Percentiles rank a stretch among this genome's conserved stretches.
Evolutionary conservation across 805 yeast genomes (phyloP).

Genomic region (Nakazawaea molendinolei): DNA sequence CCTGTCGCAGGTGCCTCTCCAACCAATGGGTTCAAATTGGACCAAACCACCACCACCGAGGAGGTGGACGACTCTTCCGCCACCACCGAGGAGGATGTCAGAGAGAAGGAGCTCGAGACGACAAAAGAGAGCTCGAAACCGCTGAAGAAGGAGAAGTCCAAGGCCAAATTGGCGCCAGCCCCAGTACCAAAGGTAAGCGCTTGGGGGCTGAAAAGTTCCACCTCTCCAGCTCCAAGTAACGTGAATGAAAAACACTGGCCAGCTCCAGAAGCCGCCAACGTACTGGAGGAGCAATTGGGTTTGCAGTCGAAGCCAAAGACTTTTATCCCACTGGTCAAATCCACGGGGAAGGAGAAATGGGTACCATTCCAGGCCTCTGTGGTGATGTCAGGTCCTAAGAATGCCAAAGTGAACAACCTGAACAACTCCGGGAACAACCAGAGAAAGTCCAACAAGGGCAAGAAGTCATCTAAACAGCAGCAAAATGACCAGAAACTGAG

Average conservation of each 20-base stretch:
- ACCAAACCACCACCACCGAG: slow-evolving; percentile 22
- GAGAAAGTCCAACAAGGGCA: slow-evolving; percentile 17
- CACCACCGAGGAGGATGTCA: slow-evolving; percentile 9
- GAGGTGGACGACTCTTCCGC: slow-evolving; percentile 10
- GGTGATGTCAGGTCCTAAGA: slow-evolving; percentile 30
- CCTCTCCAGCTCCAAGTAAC: slow-evolving; percentile 20
- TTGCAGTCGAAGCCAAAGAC: slow-evolving; percentile 17
- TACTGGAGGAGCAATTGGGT: slow-evolving; percentile 18
- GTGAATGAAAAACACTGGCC: slow-evolving; percentile 27
- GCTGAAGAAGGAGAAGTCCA: slow-evolving; percentile 19
- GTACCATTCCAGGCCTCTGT: slow-evolving; percentile 60
- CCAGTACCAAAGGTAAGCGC: slow-evolving; percentile 57
- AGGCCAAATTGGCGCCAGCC: slow-evolving; percentile 49
- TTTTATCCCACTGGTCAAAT: slow-evolving; percentile 15
- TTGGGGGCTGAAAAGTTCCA: slow-evolving; percentile 40
- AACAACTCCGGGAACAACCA: slow-evolving; percentile 10
- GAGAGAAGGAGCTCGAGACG: slow-evolving; percentile 2
- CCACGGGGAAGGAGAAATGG: slow-evolving; percentile 59
- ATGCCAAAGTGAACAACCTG: slow-evolving; percentile 11
- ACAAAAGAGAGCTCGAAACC: slow-evolving; percentile 1
- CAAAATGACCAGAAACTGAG: slow-evolving; percentile 3
- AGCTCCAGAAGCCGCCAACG: slow-evolving; percentile 27
- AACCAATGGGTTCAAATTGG: slow-evolving; percentile 17
- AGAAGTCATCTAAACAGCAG: slow-evolving; percentile 10
- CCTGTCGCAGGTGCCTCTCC: slow-evolving; percentile 7